phyloP scores from a whole-genome alignment of 306 rosid genomes.

The cucumber (Cucumis sativus) region Cucumber_9930_V3 NC_026660.2:21023001-21023500 shows the following conservation, averaged over 20 bases:
- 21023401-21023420: conserved; percentile 39
- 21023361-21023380: conserved; percentile 50
- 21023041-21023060: conserved; percentile 1
- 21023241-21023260: conserved; percentile 74
- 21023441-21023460: conserved; percentile 74
- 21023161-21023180: conserved; percentile 61
- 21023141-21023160: conserved; percentile 71
- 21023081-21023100: conserved; percentile 44
- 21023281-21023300: conserved; percentile 15
- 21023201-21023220: conserved; percentile 65
- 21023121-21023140: conserved; percentile 81
- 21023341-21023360: conserved; percentile 55
- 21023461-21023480: conserved; percentile 70
- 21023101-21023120: conserved; percentile 86
- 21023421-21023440: conserved; percentile 49
- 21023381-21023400: conserved; percentile 36
- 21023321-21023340: conserved; percentile 63
- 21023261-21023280: conserved; percentile 44
- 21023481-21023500: conserved; percentile 37
- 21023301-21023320: conserved; percentile 51
- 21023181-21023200: conserved; percentile 65
- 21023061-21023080: neutral
- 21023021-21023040: neutral
- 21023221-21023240: conserved; percentile 82
- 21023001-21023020: neutral